phyloP scores from a whole-genome alignment of 495 filamentous ascomycete genomes.

The Xylaria grammica region DNA sequence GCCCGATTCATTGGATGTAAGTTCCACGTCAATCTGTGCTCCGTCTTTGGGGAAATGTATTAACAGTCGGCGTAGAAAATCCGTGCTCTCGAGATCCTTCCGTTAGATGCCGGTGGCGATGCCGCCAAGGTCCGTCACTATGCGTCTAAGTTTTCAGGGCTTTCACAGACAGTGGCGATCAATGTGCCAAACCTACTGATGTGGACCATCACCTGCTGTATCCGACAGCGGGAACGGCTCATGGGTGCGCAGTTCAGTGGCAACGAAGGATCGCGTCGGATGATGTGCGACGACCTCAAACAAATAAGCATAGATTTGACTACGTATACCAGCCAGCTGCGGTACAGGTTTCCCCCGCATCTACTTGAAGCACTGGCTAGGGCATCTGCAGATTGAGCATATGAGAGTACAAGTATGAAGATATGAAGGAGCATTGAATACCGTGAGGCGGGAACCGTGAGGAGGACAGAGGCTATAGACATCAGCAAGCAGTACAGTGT shows the following conservation, averaged over 20 bases:
- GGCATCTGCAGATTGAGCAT: conserved; percentile 67
- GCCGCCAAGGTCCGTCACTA: conserved; percentile 72
- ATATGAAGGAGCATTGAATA: background rate
- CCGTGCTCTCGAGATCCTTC: conserved; percentile 73
- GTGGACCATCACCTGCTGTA: conserved; percentile 89
- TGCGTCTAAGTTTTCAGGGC: conserved; percentile 74
- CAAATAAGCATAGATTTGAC: conserved; percentile 84
- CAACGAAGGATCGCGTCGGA: conserved; percentile 68
- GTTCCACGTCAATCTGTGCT: conserved; percentile 39
- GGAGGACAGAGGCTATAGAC: background rate
- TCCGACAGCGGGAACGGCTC: conserved; percentile 71
- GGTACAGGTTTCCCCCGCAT: conserved; percentile 75
- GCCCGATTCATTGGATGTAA: conserved; percentile 81
- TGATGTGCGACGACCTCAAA: conserved; percentile 71
- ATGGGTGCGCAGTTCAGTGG: conserved; percentile 70
- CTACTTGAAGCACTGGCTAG: conserved; percentile 83
- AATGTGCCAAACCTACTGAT: conserved; percentile 88
- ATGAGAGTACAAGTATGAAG: background rate
- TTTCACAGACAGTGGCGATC: conserved; percentile 77
- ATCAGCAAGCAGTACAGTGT: background rate
- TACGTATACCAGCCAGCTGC: conserved; percentile 92
- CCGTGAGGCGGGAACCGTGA: background rate
- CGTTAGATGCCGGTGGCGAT: conserved; percentile 71
- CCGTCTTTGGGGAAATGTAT: conserved; percentile 21
- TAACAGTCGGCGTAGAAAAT: conserved; percentile 64